Percentiles rank a stretch among this genome's conserved stretches.
Evolutionary conservation across 306 rosid species (phyloP).

Genomic region (Citrullus amarus): DNA sequence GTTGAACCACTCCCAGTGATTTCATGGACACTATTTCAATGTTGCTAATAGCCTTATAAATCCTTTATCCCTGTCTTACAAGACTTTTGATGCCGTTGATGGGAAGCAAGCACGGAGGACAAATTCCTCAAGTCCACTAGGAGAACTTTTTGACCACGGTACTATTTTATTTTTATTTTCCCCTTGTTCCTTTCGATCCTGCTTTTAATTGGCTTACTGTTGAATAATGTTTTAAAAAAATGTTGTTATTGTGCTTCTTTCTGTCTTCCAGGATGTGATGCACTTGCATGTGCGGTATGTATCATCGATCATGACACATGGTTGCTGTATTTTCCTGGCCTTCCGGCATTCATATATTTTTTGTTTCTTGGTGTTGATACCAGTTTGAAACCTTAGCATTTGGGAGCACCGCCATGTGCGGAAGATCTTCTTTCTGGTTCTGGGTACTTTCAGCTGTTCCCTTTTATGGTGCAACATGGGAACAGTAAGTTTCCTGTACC

Average conservation of each 20-base stretch:
- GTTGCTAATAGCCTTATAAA: background rate
- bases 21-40: background rate
- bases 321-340: background rate
- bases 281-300: conserved; percentile 96
- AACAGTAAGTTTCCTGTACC: conserved; percentile 53
- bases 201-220: background rate
- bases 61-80: conserved; percentile 7
- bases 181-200: background rate
- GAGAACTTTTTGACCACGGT: conserved; percentile 98
- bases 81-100: conserved; percentile 99
- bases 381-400: conserved; percentile 88
- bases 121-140: conserved; percentile 88
- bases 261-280: conserved; percentile 85
- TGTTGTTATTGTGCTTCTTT: conserved; percentile 11
- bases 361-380: conserved; percentile 6
- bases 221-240: conserved; percentile 14
- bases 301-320: background rate
- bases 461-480: conserved; percentile 95
- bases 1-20: background rate
- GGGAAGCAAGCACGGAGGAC: conserved; percentile 99
- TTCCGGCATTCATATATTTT: background rate
- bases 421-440: conserved; percentile 83
- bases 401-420: conserved; percentile 94
- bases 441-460: conserved; percentile 92
- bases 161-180: background rate